Evolutionary conservation across 2,329 filamentous ascomycete genomes (phyloP).

Genomic region (Penicillium sumatraense): DNA sequence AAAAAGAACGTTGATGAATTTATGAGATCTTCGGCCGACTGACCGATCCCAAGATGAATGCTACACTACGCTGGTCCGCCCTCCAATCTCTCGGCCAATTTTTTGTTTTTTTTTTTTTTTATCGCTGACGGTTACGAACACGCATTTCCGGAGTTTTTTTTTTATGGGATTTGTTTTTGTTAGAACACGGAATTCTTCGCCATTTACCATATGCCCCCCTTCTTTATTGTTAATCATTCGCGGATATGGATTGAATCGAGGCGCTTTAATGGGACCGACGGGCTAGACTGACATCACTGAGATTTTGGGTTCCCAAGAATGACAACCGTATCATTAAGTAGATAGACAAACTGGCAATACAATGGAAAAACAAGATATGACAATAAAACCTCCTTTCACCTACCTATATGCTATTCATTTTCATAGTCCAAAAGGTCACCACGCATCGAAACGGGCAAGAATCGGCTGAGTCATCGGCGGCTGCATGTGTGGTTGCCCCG

Average conservation of each 20-base stretch:
- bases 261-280: constrained; percentile 10
- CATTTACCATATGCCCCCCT: no score
- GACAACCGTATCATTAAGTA: constrained; percentile 13
- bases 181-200: constrained; percentile 1
- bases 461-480: constrained; percentile 16
- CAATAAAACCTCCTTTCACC: no score
- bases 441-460: constrained; percentile 8
- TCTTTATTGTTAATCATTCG: constrained; percentile 12
- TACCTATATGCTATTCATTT: no score
- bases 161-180: neutral
- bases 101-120: no score
- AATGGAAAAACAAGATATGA: no score
- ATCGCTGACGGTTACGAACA: neutral
- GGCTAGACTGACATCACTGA: constrained; percentile 22
- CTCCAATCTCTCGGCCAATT: no score
- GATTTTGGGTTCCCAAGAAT: neutral
- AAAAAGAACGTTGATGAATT: constrained; percentile 5
- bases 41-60: constrained; percentile 18
- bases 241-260: constrained; percentile 10
- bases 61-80: no score
- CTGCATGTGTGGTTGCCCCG: constrained; percentile 26
- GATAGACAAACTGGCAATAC: constrained; percentile 6
- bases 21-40: constrained; percentile 8
- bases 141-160: constrained; percentile 8
- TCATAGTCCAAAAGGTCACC: neutral